These are phyloP conservation scores for Eucalyptus polybractea DNA, from an alignment of 345 rosid species.

Conservation along the genomic window DNA sequence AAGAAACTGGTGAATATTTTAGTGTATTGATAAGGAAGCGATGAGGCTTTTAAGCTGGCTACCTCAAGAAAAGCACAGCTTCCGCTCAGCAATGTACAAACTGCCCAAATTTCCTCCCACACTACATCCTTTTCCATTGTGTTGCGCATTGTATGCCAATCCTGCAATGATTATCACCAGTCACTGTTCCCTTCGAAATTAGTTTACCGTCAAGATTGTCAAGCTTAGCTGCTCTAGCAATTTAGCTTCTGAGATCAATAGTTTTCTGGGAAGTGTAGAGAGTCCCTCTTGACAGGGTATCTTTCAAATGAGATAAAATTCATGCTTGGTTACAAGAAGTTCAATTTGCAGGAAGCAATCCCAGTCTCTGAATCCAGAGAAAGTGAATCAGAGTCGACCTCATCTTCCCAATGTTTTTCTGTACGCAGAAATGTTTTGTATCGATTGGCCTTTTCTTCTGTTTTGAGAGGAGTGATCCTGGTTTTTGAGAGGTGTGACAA, in stretches of 20 bases:
- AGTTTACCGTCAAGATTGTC: accelerated
- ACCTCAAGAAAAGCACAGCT: too few relatives aligned
- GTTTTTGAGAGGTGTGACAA: too few relatives aligned
- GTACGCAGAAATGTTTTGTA: accelerated
- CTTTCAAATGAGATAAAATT: too few relatives aligned
- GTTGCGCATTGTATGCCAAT: background rate
- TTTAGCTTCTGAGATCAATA: background rate
- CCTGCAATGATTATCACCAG: background rate
- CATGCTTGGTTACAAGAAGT: background rate
- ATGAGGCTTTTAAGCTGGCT: too few relatives aligned
- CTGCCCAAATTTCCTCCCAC: too few relatives aligned
- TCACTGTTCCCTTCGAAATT: background rate
- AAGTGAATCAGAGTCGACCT: accelerated
- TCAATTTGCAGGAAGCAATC: background rate
- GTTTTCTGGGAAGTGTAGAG: background rate
- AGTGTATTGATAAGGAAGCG: accelerated
- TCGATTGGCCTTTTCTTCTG: too few relatives aligned
- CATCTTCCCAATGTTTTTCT: accelerated
- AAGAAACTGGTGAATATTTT: too few relatives aligned
- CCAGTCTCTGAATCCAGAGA: background rate
- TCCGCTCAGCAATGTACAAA: accelerated
- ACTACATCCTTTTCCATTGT: too few relatives aligned
- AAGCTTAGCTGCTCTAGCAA: background rate
- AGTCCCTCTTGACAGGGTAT: background rate
- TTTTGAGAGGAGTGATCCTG: too few relatives aligned